Evolutionary conservation across 352 stramenopile species (phyloP), one percentile per base, ranked within the genome.

Genomic region (Globisporangium irregulare): DNA sequence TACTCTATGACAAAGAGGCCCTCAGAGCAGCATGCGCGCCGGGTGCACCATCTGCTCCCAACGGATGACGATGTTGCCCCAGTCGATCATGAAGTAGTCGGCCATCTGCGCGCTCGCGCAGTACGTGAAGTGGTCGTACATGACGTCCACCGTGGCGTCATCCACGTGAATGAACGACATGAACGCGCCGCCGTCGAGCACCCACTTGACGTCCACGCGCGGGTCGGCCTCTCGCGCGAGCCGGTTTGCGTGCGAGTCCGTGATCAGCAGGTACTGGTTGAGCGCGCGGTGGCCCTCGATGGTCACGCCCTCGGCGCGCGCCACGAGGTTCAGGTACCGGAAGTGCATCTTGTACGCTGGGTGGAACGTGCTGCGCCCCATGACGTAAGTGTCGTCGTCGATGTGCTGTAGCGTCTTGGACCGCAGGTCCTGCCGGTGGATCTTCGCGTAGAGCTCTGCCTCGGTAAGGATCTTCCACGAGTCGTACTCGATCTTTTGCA

Each of bases 11-110:
- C 27, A 29, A 29, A 29, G 27, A 29, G 27, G 27, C 27, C 24
- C 14, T 58, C 53, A 59, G 24, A 59, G 54, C 24, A 89, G 79
- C 65, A 82, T 62, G 27, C 71, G 76, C 4, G 77, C 76, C 15
- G 81, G 81, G 8, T 80, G 74, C 29, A 88, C 79, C 14, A 84
- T 50, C 60, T 88, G 78, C 64, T 90, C 81, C 81, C 81, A 90
- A 10, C 81, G 78, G 50, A 84, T 78, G 62, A 82, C 76, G 24
- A 90, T 82, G 57, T 76, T 74, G 15, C 79, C 75, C 62, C 74
- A 85, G 50, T 90, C 71, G 18, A 90, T 71, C 48, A 90, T 75
- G 29, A 84, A 70, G 34, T 79, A 80, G 56, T 76, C 76, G 36
- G 81, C 77, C 27, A 87, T 78, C 53, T 82, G 70, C 59, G 82